Conservation (phyloP, 2,329 filamentous ascomycete species). For the Zasmidium citrigriseum region DNA sequence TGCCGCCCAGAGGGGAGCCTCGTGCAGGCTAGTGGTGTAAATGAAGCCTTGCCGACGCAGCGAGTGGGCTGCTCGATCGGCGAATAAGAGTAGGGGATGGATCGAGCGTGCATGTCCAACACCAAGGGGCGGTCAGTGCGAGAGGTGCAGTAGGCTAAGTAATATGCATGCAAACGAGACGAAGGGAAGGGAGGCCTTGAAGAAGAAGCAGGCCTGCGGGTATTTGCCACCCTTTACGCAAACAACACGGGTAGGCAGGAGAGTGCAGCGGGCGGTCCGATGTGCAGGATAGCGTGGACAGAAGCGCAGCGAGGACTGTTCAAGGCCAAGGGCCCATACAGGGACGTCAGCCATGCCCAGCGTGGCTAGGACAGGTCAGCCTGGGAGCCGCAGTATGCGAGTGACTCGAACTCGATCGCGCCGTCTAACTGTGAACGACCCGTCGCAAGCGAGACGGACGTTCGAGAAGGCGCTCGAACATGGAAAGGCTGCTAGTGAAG, state of each 20-base stretch:
- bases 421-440: not conserved
- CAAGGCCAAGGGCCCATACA: not conserved
- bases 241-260: not conserved
- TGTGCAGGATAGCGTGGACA: not conserved
- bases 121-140: not conserved
- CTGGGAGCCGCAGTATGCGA: constrained; percentile 3
- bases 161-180: constrained; percentile 1
- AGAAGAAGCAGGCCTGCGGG: not conserved
- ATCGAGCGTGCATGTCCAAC: not conserved
- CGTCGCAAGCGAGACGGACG: not conserved
- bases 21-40: constrained; percentile 1
- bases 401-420: not conserved
- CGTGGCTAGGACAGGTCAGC: constrained; percentile 6
- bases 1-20: not conserved
- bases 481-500: not conserved
- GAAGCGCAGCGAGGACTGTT: constrained; percentile 2
- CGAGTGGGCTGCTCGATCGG: constrained; percentile 1
- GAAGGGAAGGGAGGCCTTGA: not conserved
- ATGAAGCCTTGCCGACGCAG: constrained; percentile 1
- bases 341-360: constrained; percentile 6
- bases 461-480: constrained; percentile 3
- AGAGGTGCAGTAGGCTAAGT: not conserved
- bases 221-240: constrained; percentile 1
- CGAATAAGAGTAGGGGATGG: not conserved
- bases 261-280: constrained; percentile 5